Percentiles rank a stretch among this genome's conserved stretches.
Evolutionary conservation across 208 protist species (phyloP).

Genomic region (Acanthamoeba culbertsoni): DNA sequence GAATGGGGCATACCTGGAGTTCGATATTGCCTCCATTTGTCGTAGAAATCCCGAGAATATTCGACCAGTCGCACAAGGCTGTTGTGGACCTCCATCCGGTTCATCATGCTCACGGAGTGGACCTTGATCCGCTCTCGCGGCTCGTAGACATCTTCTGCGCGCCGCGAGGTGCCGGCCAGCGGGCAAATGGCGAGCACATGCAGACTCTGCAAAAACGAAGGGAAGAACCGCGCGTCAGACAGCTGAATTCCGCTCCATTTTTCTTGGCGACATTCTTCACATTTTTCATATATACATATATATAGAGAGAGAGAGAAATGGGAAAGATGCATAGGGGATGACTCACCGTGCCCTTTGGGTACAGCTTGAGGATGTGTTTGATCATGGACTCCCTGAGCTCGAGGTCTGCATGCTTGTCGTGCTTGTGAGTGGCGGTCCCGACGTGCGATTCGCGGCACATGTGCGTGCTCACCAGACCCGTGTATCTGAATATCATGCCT

Average conservation of each 20-base stretch:
- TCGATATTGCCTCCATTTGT: not conserved
- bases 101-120: not conserved
- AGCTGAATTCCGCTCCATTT: too few relatives aligned
- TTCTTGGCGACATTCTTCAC: too few relatives aligned
- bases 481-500: not conserved
- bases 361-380: slow-evolving; percentile 30
- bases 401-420: not conserved
- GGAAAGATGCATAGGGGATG: not conserved
- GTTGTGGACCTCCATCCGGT: not conserved
- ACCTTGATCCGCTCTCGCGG: not conserved
- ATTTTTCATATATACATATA: not conserved
- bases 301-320: not conserved
- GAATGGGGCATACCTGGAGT: too few relatives aligned
- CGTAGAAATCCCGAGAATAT: not conserved
- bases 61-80: not conserved
- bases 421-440: not conserved
- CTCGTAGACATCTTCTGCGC: not conserved
- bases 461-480: not conserved
- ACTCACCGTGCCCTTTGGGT: not conserved
- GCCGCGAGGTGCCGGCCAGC: not conserved
- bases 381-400: slow-evolving; percentile 18
- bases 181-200: not conserved
- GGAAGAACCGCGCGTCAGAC: too few relatives aligned
- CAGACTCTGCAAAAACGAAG: too few relatives aligned
- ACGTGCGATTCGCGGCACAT: not conserved